These are phyloP conservation scores for Arabidopsis suecica DNA, from an alignment of 345 rosid genomes.

Conservation along the genomic window DNA sequence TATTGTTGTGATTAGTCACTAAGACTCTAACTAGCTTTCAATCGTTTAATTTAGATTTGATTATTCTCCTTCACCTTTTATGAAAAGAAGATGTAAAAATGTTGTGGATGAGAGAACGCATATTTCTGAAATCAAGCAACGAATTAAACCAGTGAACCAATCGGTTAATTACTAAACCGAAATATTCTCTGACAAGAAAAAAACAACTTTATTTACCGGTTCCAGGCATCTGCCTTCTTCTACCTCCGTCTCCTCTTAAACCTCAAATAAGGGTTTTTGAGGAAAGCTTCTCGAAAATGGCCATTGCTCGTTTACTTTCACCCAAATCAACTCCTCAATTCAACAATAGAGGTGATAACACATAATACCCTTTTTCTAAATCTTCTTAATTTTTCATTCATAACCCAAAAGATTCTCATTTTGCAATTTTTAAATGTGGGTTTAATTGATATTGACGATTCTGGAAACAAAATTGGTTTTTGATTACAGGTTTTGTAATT, in stretches of 20 bases:
- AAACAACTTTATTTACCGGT: neutral
- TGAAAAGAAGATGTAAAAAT: no score
- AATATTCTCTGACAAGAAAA: neutral
- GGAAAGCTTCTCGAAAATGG: constrained; percentile 28
- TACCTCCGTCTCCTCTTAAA: constrained; percentile 21
- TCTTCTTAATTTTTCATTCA: neutral
- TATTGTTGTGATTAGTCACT: no score
- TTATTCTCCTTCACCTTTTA: neutral
- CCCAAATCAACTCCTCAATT: constrained; percentile 35
- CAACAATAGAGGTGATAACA: constrained; percentile 37
- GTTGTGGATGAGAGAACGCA: neutral
- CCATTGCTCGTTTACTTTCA: constrained; percentile 44
- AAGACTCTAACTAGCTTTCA: no score
- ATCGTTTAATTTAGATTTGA: neutral
- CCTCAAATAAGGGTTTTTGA: constrained; percentile 7
- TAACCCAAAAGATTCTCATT: neutral
- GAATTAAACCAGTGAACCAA: neutral
- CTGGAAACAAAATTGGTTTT: no score
- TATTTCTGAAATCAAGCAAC: neutral
- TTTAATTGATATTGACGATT: neutral
- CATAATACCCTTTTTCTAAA: neutral
- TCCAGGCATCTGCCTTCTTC: neutral
- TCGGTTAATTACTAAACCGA: constrained; percentile 27
- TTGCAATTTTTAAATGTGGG: neutral
- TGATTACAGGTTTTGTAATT: no score